phyloP scores from a whole-genome alignment of 345 rosid species.

The Acer campestre region DNA sequence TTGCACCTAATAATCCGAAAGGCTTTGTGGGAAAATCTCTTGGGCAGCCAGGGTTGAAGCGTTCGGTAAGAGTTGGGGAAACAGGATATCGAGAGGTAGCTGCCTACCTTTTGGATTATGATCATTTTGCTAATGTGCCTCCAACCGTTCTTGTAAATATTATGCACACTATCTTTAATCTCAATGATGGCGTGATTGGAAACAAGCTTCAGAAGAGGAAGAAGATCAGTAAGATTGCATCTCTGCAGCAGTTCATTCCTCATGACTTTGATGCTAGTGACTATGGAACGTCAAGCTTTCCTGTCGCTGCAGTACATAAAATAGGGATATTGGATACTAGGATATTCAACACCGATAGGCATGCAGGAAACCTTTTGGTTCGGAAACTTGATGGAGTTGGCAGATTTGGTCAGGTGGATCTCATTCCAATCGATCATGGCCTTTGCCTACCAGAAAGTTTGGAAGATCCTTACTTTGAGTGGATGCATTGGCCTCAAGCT shows the following conservation, averaged over 20 bases:
- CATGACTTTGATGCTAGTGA: conserved; percentile 86
- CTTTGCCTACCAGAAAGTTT: conserved; percentile 69
- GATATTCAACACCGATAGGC: conserved; percentile 72
- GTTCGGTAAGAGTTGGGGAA: conserved; percentile 81
- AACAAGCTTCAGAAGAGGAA: conserved; percentile 44
- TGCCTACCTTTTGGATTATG: conserved; percentile 67
- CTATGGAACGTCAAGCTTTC: conserved; percentile 71
- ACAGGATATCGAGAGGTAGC: conserved; percentile 77
- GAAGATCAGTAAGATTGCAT: conserved; percentile 75
- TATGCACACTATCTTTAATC: conserved; percentile 61
- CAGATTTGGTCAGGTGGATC: conserved; percentile 59
- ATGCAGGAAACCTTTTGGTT: conserved; percentile 61
- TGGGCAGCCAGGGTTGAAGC: conserved; percentile 75
- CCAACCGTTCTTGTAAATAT: conserved; percentile 71
- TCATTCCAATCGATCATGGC: conserved; percentile 71
- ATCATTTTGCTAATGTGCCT: conserved; percentile 70
- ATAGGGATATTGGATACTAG: conserved; percentile 75
- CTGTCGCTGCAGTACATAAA: conserved; percentile 61
- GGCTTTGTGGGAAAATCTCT: conserved; percentile 74
- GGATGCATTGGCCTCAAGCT: conserved; percentile 82
- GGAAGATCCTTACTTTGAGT: conserved; percentile 73
- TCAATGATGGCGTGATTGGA: conserved; percentile 58
- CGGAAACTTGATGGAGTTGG: conserved; percentile 59
- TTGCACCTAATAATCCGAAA: conserved; percentile 87
- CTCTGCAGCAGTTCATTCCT: conserved; percentile 67